Conservation (phyloP, 306 rosid genomes). For the Ziziphus jujuba region DNA sequence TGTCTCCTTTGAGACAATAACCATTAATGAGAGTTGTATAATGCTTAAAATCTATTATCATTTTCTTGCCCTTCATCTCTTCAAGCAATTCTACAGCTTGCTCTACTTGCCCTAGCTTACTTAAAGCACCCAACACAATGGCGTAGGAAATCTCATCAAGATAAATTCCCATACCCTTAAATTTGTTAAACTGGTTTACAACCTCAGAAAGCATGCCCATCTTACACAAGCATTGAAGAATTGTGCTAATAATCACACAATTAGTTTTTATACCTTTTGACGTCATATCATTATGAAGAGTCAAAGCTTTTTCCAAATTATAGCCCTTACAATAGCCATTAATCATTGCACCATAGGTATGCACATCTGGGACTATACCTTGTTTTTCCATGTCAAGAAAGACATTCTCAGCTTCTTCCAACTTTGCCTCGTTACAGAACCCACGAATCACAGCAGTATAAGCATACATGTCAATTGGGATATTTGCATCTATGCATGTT, state of each 20-base stretch:
- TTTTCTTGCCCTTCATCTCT: conserved; percentile 53
- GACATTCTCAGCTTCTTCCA: conserved; percentile 55
- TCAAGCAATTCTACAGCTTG: conserved; percentile 58
- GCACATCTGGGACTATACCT: conserved; percentile 61
- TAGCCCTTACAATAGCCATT: conserved; percentile 64
- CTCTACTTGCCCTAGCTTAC: conserved; percentile 61
- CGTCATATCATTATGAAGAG: conserved; percentile 53
- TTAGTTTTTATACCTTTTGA: conserved; percentile 65
- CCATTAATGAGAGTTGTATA: conserved; percentile 80
- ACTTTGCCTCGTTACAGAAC: conserved; percentile 65
- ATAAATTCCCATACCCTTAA: conserved; percentile 49
- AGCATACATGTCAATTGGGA: conserved; percentile 50
- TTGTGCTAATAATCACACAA: conserved; percentile 53
- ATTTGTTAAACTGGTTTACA: conserved; percentile 43
- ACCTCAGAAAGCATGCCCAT: conserved; percentile 60
- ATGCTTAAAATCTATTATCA: conserved; percentile 63
- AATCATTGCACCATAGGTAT: conserved; percentile 54
- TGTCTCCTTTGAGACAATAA: conserved; percentile 45
- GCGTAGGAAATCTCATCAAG: conserved; percentile 67
- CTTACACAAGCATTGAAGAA: conserved; percentile 67
- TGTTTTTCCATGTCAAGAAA: conserved; percentile 57
- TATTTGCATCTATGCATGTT: conserved; percentile 39
- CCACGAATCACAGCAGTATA: conserved; percentile 62
- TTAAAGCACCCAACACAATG: conserved; percentile 59
- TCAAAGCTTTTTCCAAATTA: conserved; percentile 51